Evolutionary conservation across 2,329 filamentous ascomycete genomes (phyloP).

Genomic region (Claviceps humidiphila): DNA sequence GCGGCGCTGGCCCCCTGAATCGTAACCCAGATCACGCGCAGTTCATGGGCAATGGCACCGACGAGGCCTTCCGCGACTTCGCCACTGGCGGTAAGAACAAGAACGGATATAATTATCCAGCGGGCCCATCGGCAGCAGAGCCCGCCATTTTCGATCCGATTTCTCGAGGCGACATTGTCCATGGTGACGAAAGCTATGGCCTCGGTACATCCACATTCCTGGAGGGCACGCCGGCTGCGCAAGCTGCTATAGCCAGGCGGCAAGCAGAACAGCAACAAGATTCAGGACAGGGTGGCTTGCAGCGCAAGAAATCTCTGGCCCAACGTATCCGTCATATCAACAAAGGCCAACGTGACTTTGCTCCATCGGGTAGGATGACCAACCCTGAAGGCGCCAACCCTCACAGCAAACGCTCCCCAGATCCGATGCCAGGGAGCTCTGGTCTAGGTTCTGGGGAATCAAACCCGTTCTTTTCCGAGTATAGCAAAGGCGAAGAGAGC

Average conservation of each 20-base stretch:
- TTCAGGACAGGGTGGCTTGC: conserved; percentile 46
- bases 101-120: conserved; percentile 12
- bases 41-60: conserved; percentile 68
- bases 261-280: conserved; percentile 55
- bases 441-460: conserved; percentile 21
- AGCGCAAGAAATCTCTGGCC: conserved; percentile 87
- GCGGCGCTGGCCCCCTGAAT: conserved; percentile 76
- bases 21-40: conserved; percentile 67
- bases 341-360: conserved; percentile 48
- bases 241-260: conserved; percentile 61
- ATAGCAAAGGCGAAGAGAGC: conserved; percentile 42
- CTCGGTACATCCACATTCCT: conserved; percentile 91
- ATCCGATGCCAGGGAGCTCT: conserved; percentile 20
- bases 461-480: conserved; percentile 80
- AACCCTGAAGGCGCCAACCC: conserved; percentile 38
- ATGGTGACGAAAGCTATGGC: conserved; percentile 72
- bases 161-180: conserved; percentile 55
- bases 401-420: conserved; percentile 25
- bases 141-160: conserved; percentile 54
- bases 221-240: conserved; percentile 81
- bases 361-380: conserved; percentile 43
- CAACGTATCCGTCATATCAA: conserved; percentile 82
- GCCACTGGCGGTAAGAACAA: conserved; percentile 26
- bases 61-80: conserved; percentile 82
- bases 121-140: conserved; percentile 20